phyloP scores from a whole-genome alignment of 2,329 filamentous ascomycete species.

The Phoma sp. region DNA sequence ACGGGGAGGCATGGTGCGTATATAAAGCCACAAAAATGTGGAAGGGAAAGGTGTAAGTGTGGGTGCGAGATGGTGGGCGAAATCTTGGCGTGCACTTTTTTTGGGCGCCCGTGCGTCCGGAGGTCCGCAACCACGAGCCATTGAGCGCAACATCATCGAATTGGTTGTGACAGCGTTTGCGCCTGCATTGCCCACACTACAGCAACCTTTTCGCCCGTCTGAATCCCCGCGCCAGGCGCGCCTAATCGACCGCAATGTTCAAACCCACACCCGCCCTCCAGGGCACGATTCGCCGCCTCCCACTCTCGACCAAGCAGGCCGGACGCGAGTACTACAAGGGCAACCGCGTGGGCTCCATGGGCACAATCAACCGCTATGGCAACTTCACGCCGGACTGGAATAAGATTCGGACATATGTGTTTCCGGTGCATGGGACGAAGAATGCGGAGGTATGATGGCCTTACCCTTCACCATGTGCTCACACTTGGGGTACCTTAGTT shows the following conservation, averaged over 20 bases:
- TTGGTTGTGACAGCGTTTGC: background rate
- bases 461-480: no score
- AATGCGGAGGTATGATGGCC: constrained; percentile 44
- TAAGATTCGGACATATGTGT: constrained; percentile 90
- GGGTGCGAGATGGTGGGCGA: constrained; percentile 17
- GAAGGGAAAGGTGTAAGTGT: background rate
- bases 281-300: constrained; percentile 73
- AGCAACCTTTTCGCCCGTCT: constrained; percentile 6
- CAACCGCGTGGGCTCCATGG: constrained; percentile 86
- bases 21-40: background rate
- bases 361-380: constrained; percentile 81
- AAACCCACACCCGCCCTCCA: constrained; percentile 72
- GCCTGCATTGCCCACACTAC: constrained; percentile 20
- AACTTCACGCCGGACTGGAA: constrained; percentile 82
- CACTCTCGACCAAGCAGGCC: constrained; percentile 90
- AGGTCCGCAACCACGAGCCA: constrained; percentile 14
- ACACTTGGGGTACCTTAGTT: background rate
- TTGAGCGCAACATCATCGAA: background rate
- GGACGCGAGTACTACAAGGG: constrained; percentile 98
- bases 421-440: constrained; percentile 70
- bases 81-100: constrained; percentile 36
- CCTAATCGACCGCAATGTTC: constrained; percentile 56
- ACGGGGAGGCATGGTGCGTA: constrained; percentile 53
- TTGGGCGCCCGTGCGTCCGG: constrained; percentile 17
- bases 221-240: background rate